These are phyloP conservation scores for Radiomyces spectabilis DNA, from an alignment of 192 early-diverging fungal genomes.

Conservation along the genomic window DNA sequence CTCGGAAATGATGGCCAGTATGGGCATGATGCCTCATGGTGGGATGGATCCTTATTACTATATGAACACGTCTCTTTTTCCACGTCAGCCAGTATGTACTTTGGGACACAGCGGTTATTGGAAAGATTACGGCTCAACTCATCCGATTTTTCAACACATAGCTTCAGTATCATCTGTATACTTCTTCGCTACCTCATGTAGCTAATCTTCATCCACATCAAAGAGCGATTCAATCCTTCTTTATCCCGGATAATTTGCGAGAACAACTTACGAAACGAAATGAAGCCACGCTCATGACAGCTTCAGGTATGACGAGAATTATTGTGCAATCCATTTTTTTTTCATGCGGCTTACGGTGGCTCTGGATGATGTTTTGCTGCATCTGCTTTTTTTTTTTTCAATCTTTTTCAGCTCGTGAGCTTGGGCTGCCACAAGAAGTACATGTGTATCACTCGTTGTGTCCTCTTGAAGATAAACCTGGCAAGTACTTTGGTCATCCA, in stretches of 20 bases:
- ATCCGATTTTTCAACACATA: slow-evolving; percentile 20
- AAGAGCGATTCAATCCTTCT: slow-evolving; percentile 74
- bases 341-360: too few species aligned
- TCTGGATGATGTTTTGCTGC: too few species aligned
- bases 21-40: slow-evolving; percentile 6
- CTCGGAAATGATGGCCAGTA: slow-evolving; percentile 9
- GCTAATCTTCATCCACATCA: slow-evolving; percentile 68
- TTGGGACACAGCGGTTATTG: not conserved
- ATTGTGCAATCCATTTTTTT: not conserved
- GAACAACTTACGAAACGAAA: slow-evolving; percentile 70
- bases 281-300: slow-evolving; percentile 36
- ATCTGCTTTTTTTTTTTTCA: not conserved
- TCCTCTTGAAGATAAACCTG: slow-evolving; percentile 55
- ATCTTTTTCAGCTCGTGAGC: slow-evolving; percentile 34
- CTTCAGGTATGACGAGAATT: not conserved
- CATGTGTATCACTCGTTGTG: slow-evolving; percentile 86
- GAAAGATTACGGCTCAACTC: not conserved
- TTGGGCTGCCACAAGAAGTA: slow-evolving; percentile 67
- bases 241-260: slow-evolving; percentile 76
- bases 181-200: slow-evolving; percentile 54
- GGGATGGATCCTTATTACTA: slow-evolving; percentile 28
- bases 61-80: slow-evolving; percentile 12
- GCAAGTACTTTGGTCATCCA: slow-evolving; percentile 59
- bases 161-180: slow-evolving; percentile 81
- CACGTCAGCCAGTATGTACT: slow-evolving; percentile 27